Evolutionary conservation across 805 yeast species (phyloP).

Genomic region (Teunomyces lycoperdinae): DNA sequence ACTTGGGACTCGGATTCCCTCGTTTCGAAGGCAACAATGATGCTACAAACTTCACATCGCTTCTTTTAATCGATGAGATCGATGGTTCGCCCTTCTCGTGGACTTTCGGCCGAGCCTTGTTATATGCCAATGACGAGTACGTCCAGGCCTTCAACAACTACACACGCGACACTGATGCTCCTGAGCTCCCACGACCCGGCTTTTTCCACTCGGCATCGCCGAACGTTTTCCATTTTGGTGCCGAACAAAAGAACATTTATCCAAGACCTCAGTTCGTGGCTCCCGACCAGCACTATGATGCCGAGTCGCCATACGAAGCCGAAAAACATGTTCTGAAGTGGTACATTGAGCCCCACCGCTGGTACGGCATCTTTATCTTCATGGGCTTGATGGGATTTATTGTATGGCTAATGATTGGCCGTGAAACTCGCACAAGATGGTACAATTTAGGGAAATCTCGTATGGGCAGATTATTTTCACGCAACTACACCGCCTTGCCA

Average conservation of each 20-base stretch:
- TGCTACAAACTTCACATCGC: slow-evolving; percentile 26
- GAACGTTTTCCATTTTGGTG: slow-evolving; percentile 49
- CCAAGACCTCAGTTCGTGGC: slow-evolving; percentile 42
- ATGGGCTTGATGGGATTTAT: slow-evolving; percentile 21
- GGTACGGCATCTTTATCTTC: slow-evolving; percentile 37
- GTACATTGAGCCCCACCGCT: slow-evolving; percentile 44
- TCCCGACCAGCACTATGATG: slow-evolving; percentile 26
- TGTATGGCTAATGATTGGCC: slow-evolving; percentile 34
- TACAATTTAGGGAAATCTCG: neutral
- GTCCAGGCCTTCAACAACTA: slow-evolving; percentile 39
- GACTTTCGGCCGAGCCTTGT: slow-evolving; percentile 59
- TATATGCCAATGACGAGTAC: slow-evolving; percentile 59
- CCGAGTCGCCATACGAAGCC: slow-evolving; percentile 26
- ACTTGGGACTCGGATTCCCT: slow-evolving; percentile 60
- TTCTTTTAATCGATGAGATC: slow-evolving; percentile 43
- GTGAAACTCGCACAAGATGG: slow-evolving; percentile 5
- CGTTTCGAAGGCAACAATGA: slow-evolving; percentile 39
- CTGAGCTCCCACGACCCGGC: slow-evolving; percentile 36
- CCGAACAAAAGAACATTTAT: slow-evolving; percentile 42
- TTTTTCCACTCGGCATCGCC: slow-evolving; percentile 48
- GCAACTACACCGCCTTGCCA: neutral
- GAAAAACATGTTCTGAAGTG: slow-evolving; percentile 36
- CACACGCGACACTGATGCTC: slow-evolving; percentile 11
- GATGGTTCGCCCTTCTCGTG: slow-evolving; percentile 48
- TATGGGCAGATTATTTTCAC: neutral